phyloP scores from a whole-genome alignment of 768 basidiomycete species.

The Agaricus subrufescens region DNA sequence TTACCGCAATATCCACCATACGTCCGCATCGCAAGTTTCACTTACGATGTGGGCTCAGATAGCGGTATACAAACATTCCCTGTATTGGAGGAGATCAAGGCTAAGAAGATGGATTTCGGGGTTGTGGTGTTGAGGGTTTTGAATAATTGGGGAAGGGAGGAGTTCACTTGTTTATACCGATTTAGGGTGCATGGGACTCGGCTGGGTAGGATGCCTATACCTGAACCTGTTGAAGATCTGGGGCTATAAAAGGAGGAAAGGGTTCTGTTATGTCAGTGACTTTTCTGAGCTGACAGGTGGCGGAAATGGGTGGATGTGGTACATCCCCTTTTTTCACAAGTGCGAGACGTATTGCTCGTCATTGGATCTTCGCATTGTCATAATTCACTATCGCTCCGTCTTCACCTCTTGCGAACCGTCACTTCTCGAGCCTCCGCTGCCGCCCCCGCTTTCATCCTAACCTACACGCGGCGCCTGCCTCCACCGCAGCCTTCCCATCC shows the following conservation, averaged over 20 bases:
- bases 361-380: no score
- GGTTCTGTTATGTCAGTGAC: no score
- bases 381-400: no score
- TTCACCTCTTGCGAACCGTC: no score
- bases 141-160: constrained; percentile 82
- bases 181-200: constrained; percentile 72
- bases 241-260: background rate
- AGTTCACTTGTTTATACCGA: constrained; percentile 87
- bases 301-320: no score
- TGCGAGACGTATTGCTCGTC: no score
- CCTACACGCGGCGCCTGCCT: no score
- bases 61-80: constrained; percentile 77
- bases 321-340: no score
- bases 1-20: constrained; percentile 43
- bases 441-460: no score
- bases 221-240: constrained; percentile 19
- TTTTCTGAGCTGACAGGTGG: constrained; percentile 14
- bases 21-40: constrained; percentile 64
- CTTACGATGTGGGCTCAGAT: constrained; percentile 55
- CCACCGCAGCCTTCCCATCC: no score
- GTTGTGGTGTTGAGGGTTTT: constrained; percentile 75
- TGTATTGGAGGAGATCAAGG: constrained; percentile 60
- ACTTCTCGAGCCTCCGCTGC: no score
- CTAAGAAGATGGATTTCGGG: constrained; percentile 77
- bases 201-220: constrained; percentile 33